Evolutionary conservation across 179 eudicot species (phyloP).

Genomic region (Corrigiola litoralis): DNA sequence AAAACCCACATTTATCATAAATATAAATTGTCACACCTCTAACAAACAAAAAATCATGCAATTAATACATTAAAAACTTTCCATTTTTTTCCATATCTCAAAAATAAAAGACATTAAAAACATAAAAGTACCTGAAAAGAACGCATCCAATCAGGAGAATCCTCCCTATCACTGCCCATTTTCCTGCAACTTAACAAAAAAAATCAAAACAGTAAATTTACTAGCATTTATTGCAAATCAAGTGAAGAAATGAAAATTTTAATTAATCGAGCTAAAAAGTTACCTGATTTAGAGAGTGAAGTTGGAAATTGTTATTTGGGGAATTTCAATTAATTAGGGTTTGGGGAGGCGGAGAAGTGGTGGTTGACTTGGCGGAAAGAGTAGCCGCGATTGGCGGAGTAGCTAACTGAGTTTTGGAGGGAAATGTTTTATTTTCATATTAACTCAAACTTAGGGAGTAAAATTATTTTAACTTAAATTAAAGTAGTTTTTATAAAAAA

Average conservation of each 20-base stretch:
- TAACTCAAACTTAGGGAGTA: no score
- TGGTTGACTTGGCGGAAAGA: constrained; percentile 11
- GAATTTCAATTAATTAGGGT: neutral
- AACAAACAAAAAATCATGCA: no score
- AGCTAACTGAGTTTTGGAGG: constrained; percentile 16
- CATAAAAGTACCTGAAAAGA: constrained; percentile 43
- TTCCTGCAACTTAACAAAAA: neutral
- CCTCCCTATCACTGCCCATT: constrained; percentile 59
- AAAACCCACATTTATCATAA: no score
- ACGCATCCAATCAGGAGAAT: constrained; percentile 89
- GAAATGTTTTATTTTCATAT: constrained; percentile 4
- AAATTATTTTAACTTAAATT: no score
- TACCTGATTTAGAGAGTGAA: neutral
- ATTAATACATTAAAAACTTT: no score
- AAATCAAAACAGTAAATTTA: no score
- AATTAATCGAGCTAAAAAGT: no score
- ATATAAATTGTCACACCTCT: no score
- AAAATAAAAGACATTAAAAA: neutral
- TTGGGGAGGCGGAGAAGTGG: neutral
- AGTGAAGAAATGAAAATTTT: neutral
- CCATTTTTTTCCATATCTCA: no score
- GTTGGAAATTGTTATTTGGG: neutral
- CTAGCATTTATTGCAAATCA: neutral
- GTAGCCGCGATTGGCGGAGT: constrained; percentile 17
- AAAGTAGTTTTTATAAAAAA: no score